Base-by-base conservation (phyloP, 176 grass and related monocot genomes). In the Cenchrus fungigraminus region DNA sequence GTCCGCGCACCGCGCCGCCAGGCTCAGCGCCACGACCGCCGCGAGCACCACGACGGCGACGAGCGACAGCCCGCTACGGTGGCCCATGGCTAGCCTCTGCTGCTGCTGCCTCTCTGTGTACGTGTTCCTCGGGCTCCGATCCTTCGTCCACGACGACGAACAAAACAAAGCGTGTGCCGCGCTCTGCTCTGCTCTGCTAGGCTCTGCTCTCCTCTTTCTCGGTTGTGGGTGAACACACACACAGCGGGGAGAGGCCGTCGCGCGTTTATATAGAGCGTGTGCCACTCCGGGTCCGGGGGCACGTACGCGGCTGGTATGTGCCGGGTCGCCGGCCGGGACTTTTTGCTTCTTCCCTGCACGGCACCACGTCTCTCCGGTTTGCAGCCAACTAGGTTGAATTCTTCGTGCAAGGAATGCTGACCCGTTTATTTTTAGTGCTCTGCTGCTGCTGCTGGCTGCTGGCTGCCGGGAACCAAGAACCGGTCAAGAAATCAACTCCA, bases 401-500 rank as follows among this genome's bases (percentile, higher is more conserved):
- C 3, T 52, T 82, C 8, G 83, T 15, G 60, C 62, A 32, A 44
- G 42, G 46, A 82, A 63, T 76, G 78, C 79, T 87, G 85, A 76
- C 85, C 68, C 34, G 5, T 56, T 66, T 6, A 40, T 40, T 40
- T 40, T 40, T 34, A 34, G 4, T 15, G 5, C 22, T 3, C 37
- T 40, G 31, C 31, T 32, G 6, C n/a, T 17, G 6, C 19, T 29
- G 13, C 44, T 54, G 57, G 13, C 44, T 54, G 57, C 40, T 5
- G 46, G 46, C 20, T 57, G 9, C 49, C 22, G 34, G 37, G 65
- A 22, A 31, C 0, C 10, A 46, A 20, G 86, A 88, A 57, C 29
- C 4, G 83, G 88, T 77, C 71, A 77, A 76, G 77, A 70, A 70
- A 51, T n/a, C 65, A 81, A 14, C 65, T 57, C 79, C 51, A 16